These are phyloP conservation scores for Monosporascus ibericus DNA, from an alignment of 2,329 filamentous ascomycete genomes.

Conservation along the genomic window DNA sequence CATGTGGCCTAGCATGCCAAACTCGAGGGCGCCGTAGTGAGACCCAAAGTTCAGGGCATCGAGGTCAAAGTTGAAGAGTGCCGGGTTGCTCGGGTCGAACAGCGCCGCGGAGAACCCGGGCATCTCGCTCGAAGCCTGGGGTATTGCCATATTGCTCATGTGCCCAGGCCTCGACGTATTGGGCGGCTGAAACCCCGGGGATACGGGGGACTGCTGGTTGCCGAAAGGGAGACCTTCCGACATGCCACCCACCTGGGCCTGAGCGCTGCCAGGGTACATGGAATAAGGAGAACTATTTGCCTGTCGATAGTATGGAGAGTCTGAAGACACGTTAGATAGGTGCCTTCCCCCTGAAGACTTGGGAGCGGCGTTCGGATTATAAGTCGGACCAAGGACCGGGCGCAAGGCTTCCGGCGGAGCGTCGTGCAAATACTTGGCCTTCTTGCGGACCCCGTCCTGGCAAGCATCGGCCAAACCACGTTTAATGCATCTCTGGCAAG, in stretches of 20 bases:
- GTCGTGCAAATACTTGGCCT: conserved; percentile 98
- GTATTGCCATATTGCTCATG: conserved; percentile 42
- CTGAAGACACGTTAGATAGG: conserved; percentile 39
- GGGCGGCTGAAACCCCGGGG: conserved; percentile 60
- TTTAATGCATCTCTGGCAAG: conserved; percentile 91
- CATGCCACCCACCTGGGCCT: conserved; percentile 38
- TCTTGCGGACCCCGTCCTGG: conserved; percentile 95
- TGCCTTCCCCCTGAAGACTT: conserved; percentile 42
- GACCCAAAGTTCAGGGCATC: conserved; percentile 93
- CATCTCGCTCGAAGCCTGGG: conserved; percentile 44
- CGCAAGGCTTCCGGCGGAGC: conserved; percentile 83
- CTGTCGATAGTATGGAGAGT: conserved; percentile 44
- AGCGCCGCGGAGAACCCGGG: conserved; percentile 48
- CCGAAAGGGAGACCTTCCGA: conserved; percentile 50
- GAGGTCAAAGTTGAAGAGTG: conserved; percentile 91
- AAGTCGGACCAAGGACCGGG: conserved; percentile 71
- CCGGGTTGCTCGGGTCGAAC: conserved; percentile 88
- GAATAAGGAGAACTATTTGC: conserved; percentile 41
- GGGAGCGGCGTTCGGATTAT: conserved; percentile 51
- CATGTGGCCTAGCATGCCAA: conserved; percentile 95
- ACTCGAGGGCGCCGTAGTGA: conserved; percentile 91
- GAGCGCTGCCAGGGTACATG: conserved; percentile 41
- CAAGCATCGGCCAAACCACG: conserved; percentile 85
- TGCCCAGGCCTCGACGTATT: conserved; percentile 39
- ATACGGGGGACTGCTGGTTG: conserved; percentile 66